phyloP scores from a whole-genome alignment of 225 moss, liverwort and hornwort species.

The Straminergon stramineum region DNA sequence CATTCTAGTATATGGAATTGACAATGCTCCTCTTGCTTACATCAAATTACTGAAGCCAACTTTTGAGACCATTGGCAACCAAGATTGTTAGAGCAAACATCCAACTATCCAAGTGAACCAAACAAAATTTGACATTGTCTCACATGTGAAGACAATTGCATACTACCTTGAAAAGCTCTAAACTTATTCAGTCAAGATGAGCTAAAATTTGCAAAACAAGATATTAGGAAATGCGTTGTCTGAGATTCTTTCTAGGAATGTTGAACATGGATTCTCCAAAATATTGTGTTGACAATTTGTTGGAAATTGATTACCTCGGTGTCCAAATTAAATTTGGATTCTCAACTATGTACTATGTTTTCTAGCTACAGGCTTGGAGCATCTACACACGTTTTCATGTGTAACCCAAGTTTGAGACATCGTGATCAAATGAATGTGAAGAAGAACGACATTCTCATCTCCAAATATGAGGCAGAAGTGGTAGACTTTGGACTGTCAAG shows the following conservation, averaged over 20 bases:
- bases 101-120: not conserved
- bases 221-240: not conserved
- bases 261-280: not conserved
- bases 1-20: not conserved
- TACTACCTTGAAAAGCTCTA: not conserved
- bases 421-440: not conserved
- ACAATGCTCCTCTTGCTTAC: not conserved
- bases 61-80: not conserved
- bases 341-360: not conserved
- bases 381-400: not conserved
- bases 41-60: not conserved
- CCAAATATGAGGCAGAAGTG: not conserved
- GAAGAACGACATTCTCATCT: not conserved
- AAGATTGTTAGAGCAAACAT: not conserved
- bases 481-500: slow-evolving; percentile 15
- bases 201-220: not conserved
- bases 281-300: too few species aligned
- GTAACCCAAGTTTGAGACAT: not conserved
- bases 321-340: not conserved
- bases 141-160: not conserved
- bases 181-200: not conserved
- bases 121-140: not conserved
- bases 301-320: not conserved
- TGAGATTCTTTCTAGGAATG: not conserved
- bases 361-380: not conserved